Evolutionary conservation across 768 basidiomycete species (phyloP), one percentile per base, ranked within the genome.

Genomic region (Collybia mongolica): DNA sequence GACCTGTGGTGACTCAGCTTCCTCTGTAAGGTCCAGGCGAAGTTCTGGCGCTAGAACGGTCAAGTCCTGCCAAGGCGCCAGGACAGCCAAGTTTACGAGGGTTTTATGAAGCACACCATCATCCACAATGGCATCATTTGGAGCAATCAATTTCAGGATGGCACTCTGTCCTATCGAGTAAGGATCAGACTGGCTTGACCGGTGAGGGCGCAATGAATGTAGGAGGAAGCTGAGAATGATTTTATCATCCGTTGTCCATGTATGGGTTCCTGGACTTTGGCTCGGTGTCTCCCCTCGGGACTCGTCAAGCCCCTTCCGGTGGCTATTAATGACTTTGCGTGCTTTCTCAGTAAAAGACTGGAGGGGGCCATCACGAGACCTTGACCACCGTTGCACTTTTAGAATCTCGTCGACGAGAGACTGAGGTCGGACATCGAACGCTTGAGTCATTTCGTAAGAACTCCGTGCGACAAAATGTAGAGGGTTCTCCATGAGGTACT

Each of bases 1-100:
- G 28, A 54, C 58, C 24, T 60, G 50, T 8, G 65, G 46, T 1
- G 63, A 63, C 46, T 54, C 61, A 39, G 49, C 59, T 46, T 63
- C 69, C 50, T 65, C 69, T 51, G 69, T 66, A 39, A 58, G 61
- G 54, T 64, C 64, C 32, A 67, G 67, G 57, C 63, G 65, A 50
- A 80, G 57, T 15, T 67, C 61, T 1, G 67, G 67, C 50, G 68
- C 65, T 26, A 76, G 63, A 6, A 72, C 73, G 5, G 70, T 67
- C 24, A 81, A 53, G 56, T 93, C 86, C 55, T 93, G 84, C 95
- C 95, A 97, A 1, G 88, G 85, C 2, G 87, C 76, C 18, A 90
- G 61, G 6, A 85, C 77, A 6, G 96, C 94, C 12, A 96, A 59
- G 39, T 90, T 82, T 14, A 82, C 62, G 29, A 97, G 71, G 18